Evolutionary conservation across 2,329 filamentous ascomycete species (phyloP).

Genomic region (Ciborinia camelliae): DNA sequence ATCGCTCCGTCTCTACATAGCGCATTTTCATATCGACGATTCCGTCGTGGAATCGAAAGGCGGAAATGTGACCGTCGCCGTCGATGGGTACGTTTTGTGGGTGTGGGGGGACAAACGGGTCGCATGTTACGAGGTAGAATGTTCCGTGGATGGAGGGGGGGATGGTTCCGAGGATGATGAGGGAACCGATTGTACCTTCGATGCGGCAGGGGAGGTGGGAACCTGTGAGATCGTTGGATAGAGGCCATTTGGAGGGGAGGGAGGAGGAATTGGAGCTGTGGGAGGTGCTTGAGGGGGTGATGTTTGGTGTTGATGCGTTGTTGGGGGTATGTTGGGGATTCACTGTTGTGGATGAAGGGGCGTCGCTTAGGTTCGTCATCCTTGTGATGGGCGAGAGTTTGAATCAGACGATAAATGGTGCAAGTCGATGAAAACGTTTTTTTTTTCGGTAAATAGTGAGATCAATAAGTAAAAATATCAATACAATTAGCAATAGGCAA

Average conservation of each 20-base stretch:
- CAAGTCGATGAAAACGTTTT: not conserved
- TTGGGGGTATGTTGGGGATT: not conserved
- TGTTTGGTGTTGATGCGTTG: not conserved
- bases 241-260: not conserved
- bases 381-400: not conserved
- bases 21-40: constrained; percentile 35
- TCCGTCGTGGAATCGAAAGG: constrained; percentile 37
- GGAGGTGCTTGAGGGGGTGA: not conserved
- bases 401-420: not conserved
- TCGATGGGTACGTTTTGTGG: constrained; percentile 47
- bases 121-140: constrained; percentile 43
- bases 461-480: not conserved
- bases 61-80: constrained; percentile 35
- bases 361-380: not conserved
- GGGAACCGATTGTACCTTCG: constrained; percentile 39
- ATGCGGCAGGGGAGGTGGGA: constrained; percentile 20
- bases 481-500: no score
- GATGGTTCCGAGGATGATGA: constrained; percentile 41
- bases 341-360: not conserved
- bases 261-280: not conserved
- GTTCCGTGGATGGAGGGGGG: constrained; percentile 43
- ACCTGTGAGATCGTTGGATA: not conserved
- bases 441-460: not conserved
- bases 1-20: constrained; percentile 36
- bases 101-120: constrained; percentile 49